Percentiles rank a stretch among this genome's conserved stretches.
These are phyloP conservation scores for Combretum micranthum DNA, from an alignment of 345 rosid genomes.

Conservation along the genomic window DNA sequence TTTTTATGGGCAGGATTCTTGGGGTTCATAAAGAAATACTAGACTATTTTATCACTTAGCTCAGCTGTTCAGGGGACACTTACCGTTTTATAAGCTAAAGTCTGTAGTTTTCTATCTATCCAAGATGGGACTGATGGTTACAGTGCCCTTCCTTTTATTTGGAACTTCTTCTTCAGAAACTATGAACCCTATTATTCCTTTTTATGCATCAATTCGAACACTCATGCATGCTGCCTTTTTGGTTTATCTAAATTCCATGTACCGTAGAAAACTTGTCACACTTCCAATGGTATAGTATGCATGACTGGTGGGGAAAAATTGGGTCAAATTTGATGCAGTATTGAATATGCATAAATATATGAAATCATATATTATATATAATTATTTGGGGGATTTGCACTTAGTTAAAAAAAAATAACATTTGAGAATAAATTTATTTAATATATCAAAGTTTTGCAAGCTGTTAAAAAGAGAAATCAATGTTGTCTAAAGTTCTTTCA, in stretches of 20 bases:
- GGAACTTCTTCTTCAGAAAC: not conserved
- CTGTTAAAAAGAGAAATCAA: too few species aligned
- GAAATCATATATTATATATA: too few species aligned
- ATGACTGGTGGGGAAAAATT: too few species aligned
- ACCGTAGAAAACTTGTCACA: slow-evolving; percentile 19
- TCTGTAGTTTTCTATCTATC: not conserved
- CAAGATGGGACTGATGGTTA: slow-evolving; percentile 1
- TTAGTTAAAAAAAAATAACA: too few species aligned
- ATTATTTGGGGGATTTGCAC: too few species aligned
- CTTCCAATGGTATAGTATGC: slow-evolving; percentile 9
- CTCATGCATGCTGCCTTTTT: slow-evolving; percentile 23
- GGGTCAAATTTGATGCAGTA: too few species aligned
- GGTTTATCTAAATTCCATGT: slow-evolving; percentile 15
- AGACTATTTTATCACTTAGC: not conserved
- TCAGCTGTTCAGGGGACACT: not conserved
- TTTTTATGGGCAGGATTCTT: slow-evolving; percentile 35
- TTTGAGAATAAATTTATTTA: too few species aligned
- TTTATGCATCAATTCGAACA: slow-evolving; percentile 16
- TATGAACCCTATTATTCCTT: not conserved
- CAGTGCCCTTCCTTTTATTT: slow-evolving; percentile 1
- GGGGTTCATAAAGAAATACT: slow-evolving; percentile 27
- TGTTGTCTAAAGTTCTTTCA: too few species aligned
- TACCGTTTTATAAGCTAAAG: too few species aligned
- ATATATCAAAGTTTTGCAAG: too few species aligned
- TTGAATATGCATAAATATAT: too few species aligned